Conservation (phyloP, 2,329 filamentous ascomycete species). For the Berkeleyomyces rouxiae region DNA sequence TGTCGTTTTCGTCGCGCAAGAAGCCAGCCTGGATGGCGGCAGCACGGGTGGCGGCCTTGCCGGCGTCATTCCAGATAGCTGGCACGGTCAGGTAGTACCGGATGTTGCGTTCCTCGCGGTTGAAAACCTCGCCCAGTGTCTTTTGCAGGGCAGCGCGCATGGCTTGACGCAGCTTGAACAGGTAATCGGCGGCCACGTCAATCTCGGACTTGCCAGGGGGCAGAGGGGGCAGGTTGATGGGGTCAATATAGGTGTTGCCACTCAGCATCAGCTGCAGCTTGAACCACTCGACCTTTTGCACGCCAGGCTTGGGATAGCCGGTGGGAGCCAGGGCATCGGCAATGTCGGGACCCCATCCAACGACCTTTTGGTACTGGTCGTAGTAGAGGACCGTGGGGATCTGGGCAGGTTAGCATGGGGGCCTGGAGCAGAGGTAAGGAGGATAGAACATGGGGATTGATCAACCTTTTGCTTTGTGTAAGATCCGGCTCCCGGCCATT, state of each 20-base stretch:
- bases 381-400: constrained; percentile 99
- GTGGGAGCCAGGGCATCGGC: constrained; percentile 91
- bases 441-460: constrained; percentile 10
- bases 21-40: constrained; percentile 96
- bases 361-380: constrained; percentile 97
- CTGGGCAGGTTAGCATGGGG: constrained; percentile 27
- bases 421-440: not conserved
- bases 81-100: constrained; percentile 97
- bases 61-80: constrained; percentile 97
- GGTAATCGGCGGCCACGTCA: constrained; percentile 96
- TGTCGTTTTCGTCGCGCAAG: constrained; percentile 92
- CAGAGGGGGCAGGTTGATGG: constrained; percentile 93
- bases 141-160: constrained; percentile 94
- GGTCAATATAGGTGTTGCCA: constrained; percentile 97
- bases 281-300: constrained; percentile 99
- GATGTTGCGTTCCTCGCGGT: constrained; percentile 94
- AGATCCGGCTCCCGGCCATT: constrained; percentile 95
- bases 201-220: constrained; percentile 97
- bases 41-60: constrained; percentile 88
- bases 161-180: constrained; percentile 93
- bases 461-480: constrained; percentile 95
- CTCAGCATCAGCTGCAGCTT: constrained; percentile 98
- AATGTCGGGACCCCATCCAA: constrained; percentile 98
- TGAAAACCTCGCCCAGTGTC: constrained; percentile 93
- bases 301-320: constrained; percentile 90